phyloP scores from a whole-genome alignment of 495 filamentous ascomycete genomes.

The Aspergillus sclerotiicarbonarius region DNA sequence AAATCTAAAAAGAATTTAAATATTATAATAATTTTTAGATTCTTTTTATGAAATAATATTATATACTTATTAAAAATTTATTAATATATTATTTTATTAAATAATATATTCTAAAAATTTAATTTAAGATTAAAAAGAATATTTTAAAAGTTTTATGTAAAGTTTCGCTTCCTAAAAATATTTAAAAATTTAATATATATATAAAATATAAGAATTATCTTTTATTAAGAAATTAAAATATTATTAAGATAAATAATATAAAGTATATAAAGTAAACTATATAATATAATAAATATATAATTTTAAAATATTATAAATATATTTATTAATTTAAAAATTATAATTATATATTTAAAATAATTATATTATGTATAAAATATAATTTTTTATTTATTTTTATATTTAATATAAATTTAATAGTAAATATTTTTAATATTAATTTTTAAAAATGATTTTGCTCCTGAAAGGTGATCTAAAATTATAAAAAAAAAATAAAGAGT shows the following conservation, averaged over 20 bases:
- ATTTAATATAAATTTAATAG: too few relatives aligned
- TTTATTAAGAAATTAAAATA: too few relatives aligned
- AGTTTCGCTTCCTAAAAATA: not conserved
- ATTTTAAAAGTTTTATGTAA: slow-evolving; percentile 1
- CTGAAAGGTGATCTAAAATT: not conserved
- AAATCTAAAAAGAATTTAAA: too few relatives aligned
- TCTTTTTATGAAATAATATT: not conserved
- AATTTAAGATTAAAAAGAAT: too few relatives aligned
- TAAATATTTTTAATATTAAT: slow-evolving; percentile 2
- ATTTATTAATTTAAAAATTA: slow-evolving; percentile 3
- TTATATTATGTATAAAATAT: slow-evolving; percentile 6
- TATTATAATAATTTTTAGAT: not conserved
- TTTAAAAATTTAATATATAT: slow-evolving; percentile 4
- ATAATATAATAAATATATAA: not conserved
- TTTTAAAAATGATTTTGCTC: slow-evolving; percentile 3
- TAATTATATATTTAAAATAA: slow-evolving; percentile 2
- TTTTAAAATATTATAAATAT: slow-evolving; percentile 2
- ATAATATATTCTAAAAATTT: too few relatives aligned
- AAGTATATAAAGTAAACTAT: too few relatives aligned
- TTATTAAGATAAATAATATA: too few relatives aligned
- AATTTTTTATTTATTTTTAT: not conserved
- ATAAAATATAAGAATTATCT: not conserved
- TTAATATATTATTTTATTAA: not conserved
- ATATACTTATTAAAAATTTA: too few relatives aligned
- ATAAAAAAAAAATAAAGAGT: slow-evolving; percentile 2